These are phyloP conservation scores for Aegle marmelos DNA, from an alignment of 345 rosid genomes.

Conservation along the genomic window DNA sequence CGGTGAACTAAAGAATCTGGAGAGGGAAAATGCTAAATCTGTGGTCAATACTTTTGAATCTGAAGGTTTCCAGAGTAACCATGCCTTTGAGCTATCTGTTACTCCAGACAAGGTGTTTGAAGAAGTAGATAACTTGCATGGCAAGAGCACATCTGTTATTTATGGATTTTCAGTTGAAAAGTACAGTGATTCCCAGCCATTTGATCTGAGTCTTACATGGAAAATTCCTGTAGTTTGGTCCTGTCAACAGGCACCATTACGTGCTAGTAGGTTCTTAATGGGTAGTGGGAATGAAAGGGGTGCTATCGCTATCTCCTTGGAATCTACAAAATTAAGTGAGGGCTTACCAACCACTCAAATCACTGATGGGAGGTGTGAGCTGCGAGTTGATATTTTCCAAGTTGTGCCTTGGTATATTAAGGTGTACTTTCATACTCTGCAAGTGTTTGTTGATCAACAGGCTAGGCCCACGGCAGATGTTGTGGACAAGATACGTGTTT, in stretches of 20 bases:
- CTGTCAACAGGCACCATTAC: slow-evolving; percentile 67
- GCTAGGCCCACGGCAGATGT: slow-evolving; percentile 45
- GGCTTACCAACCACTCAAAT: slow-evolving; percentile 22
- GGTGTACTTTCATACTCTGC: slow-evolving; percentile 76
- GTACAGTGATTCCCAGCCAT: slow-evolving; percentile 48
- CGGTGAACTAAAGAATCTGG: slow-evolving; percentile 28
- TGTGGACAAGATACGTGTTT: slow-evolving; percentile 61
- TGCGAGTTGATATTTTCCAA: slow-evolving; percentile 75
- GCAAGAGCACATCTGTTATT: slow-evolving; percentile 38
- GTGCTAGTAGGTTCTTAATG: slow-evolving; percentile 81
- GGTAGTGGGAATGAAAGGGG: slow-evolving; percentile 98
- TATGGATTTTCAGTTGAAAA: slow-evolving; percentile 59
- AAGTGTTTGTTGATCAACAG: slow-evolving; percentile 70
- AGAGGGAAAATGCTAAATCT: slow-evolving; percentile 30
- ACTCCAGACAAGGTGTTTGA: slow-evolving; percentile 56
- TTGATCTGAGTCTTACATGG: slow-evolving; percentile 77
- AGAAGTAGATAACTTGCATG: slow-evolving; percentile 37
- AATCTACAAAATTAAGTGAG: slow-evolving; percentile 42
- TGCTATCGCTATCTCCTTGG: slow-evolving; percentile 83
- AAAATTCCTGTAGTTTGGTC: slow-evolving; percentile 73
- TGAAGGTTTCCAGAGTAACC: slow-evolving; percentile 29
- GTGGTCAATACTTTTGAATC: slow-evolving; percentile 19
- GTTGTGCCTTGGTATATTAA: slow-evolving; percentile 96
- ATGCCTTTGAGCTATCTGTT: slow-evolving; percentile 52
- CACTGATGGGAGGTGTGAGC: slow-evolving; percentile 35